Conservation (phyloP, 768 basidiomycete genomes). For the Hypholoma fasciculare region DNA sequence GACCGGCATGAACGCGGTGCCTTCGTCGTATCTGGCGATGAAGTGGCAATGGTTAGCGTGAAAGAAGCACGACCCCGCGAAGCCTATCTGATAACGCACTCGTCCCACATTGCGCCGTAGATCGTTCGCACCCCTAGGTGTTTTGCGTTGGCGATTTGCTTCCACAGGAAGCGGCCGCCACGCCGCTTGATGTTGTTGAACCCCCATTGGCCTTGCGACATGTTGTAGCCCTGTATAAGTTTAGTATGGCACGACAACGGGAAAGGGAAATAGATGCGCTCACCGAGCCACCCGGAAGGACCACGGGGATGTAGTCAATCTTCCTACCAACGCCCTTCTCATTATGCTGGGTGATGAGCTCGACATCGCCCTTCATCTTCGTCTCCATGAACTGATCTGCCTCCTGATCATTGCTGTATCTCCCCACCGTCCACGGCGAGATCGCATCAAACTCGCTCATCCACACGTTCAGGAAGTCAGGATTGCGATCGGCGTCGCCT, state of each 20-base stretch:
- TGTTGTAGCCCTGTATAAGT: conserved; percentile 60
- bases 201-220: conserved; percentile 68
- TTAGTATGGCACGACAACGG: conserved; percentile 2
- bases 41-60: background rate
- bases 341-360: conserved; percentile 52
- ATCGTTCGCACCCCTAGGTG: conserved; percentile 61
- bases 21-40: conserved; percentile 71
- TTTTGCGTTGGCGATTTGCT: conserved; percentile 71
- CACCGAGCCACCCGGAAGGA: conserved; percentile 82
- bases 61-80: conserved; percentile 3
- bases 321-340: conserved; percentile 43
- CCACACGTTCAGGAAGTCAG: conserved; percentile 68
- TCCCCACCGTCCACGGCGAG: conserved; percentile 82
- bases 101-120: conserved; percentile 91
- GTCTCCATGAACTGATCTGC: conserved; percentile 64
- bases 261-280: conserved; percentile 27
- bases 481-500: conserved; percentile 69
- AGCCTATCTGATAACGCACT: conserved; percentile 39
- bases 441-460: conserved; percentile 78
- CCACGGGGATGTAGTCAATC: conserved; percentile 82
- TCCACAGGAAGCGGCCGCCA: conserved; percentile 79
- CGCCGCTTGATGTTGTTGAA: conserved; percentile 72
- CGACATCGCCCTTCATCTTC: conserved; percentile 65
- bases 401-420: conserved; percentile 58
- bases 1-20: conserved; percentile 79